Evolutionary conservation across 352 stramenopile genomes (phyloP).

Genomic region (Pythium sukuiense): DNA sequence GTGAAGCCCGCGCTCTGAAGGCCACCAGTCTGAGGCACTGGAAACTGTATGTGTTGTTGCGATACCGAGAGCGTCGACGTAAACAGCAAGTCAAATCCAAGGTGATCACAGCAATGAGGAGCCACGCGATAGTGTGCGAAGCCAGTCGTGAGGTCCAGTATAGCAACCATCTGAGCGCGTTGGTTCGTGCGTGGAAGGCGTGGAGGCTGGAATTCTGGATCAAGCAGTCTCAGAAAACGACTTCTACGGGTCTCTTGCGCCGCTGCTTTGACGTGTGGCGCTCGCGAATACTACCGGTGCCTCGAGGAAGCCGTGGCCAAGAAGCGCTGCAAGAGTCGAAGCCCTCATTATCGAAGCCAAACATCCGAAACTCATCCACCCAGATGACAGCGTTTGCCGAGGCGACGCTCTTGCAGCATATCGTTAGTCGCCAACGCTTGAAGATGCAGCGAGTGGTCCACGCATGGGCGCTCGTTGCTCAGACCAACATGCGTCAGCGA

Average conservation of each 20-base stretch:
- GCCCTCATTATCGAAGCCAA: no score
- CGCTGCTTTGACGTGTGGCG: slow-evolving; percentile 15
- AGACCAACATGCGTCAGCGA: slow-evolving; percentile 13
- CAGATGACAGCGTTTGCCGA: slow-evolving; percentile 17
- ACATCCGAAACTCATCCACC: neutral
- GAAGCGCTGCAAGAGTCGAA: neutral
- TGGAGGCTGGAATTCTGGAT: slow-evolving; percentile 29
- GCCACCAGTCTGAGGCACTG: neutral
- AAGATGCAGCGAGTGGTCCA: slow-evolving; percentile 6
- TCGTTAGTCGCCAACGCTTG: slow-evolving; percentile 1
- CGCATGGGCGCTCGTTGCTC: slow-evolving; percentile 16
- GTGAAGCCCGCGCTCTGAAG: neutral
- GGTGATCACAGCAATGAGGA: neutral
- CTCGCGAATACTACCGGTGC: neutral
- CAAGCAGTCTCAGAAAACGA: neutral
- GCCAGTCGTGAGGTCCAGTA: neutral
- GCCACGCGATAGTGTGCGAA: neutral
- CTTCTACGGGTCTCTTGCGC: neutral
- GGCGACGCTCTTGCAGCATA: slow-evolving; percentile 13
- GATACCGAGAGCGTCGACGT: neutral
- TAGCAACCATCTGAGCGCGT: neutral
- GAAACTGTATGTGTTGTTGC: slow-evolving; percentile 5
- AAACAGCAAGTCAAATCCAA: neutral
- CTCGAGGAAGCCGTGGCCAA: neutral
- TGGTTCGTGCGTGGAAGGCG: slow-evolving; percentile 1